Base-by-base conservation (phyloP, 2,329 filamentous ascomycete species). In the Diaporthe velutina region DNA sequence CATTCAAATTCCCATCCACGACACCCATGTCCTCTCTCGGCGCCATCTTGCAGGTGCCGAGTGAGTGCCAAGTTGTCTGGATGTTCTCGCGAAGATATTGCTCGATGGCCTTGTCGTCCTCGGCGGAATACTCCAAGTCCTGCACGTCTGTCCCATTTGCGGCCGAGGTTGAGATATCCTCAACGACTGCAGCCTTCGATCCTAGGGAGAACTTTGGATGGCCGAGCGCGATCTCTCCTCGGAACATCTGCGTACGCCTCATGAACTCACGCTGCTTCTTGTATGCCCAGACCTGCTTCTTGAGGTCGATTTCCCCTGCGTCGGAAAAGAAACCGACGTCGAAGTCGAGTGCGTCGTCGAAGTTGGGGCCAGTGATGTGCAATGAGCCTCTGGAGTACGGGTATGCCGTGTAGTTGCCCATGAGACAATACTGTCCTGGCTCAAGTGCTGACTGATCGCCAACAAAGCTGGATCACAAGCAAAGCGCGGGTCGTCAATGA, bases 181-280 rank as follows among this genome's bases (percentile, higher is more conserved):
- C 74, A 83, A 78, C 82, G 45, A 82, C 78, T 0, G 82, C 82
- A 0, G 86, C 88, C 17, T 83, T 80, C 1, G 86, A 88, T 0
- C 79, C 82, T 0, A 81, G 74, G 0, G 84, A 78, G 78, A 89
- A 90, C 17, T 80, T 79, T 0, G 88, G 88, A 70, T 88, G 86
- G 0, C 84, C 81, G 5, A 80, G 75, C 5, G 83, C 80, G 6
- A 87, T 48, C 77, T 89, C 85, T 78, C 90, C 85, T 74, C 85
- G 78, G 81, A 88, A 92, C 76, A 86, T 84, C 2, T 85, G 81
- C 78, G 90, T 88, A 15, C 90, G 88, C 6, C 91, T 87, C 30
- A 86, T 83, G 71, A 93, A 87, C 80, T 92, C 91, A 3, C 92
- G 89, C 13, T 86, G 85, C 78, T 88, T 88, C 82, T 93, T 93